These are phyloP conservation scores for Diospyros lotus DNA, from an alignment of 148 eudicot species.

Conservation along the genomic window DNA sequence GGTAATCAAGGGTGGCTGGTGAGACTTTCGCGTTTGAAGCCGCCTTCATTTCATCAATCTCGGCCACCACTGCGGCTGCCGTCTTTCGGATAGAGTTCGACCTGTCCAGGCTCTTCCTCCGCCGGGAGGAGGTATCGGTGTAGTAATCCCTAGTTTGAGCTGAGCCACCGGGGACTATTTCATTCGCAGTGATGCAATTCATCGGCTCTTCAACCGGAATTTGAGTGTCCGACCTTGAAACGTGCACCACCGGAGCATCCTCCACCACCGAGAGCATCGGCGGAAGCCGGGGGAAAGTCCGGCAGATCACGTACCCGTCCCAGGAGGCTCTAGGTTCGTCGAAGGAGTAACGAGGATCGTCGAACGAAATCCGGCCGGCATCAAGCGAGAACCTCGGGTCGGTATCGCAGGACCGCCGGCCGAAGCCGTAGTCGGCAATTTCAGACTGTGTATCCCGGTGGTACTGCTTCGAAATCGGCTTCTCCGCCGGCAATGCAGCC, in stretches of 20 bases:
- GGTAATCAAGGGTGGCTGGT: slow-evolving; percentile 31
- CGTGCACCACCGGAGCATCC: slow-evolving; percentile 45
- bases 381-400: slow-evolving; percentile 81
- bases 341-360: slow-evolving; percentile 68
- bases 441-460: slow-evolving; percentile 84
- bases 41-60: slow-evolving; percentile 60
- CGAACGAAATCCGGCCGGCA: slow-evolving; percentile 64
- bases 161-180: slow-evolving; percentile 57
- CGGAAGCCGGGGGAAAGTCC: slow-evolving; percentile 56
- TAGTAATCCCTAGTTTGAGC: slow-evolving; percentile 79
- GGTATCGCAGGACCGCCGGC: slow-evolving; percentile 81
- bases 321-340: slow-evolving; percentile 91
- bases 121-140: slow-evolving; percentile 62
- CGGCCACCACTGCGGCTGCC: slow-evolving; percentile 84
- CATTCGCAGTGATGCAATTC: slow-evolving; percentile 29
- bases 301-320: slow-evolving; percentile 74
- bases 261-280: slow-evolving; percentile 83
- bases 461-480: slow-evolving; percentile 45
- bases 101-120: slow-evolving; percentile 76
- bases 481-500: slow-evolving; percentile 41
- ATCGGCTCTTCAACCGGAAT: slow-evolving; percentile 50
- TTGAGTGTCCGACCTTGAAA: slow-evolving; percentile 55
- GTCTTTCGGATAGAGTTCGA: slow-evolving; percentile 81
- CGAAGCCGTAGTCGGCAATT: slow-evolving; percentile 85
- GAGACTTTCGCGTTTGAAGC: slow-evolving; percentile 40